These are phyloP conservation scores for Brettanomyces sp. DNA, from an alignment of 805 yeast genomes.

Conservation along the genomic window DNA sequence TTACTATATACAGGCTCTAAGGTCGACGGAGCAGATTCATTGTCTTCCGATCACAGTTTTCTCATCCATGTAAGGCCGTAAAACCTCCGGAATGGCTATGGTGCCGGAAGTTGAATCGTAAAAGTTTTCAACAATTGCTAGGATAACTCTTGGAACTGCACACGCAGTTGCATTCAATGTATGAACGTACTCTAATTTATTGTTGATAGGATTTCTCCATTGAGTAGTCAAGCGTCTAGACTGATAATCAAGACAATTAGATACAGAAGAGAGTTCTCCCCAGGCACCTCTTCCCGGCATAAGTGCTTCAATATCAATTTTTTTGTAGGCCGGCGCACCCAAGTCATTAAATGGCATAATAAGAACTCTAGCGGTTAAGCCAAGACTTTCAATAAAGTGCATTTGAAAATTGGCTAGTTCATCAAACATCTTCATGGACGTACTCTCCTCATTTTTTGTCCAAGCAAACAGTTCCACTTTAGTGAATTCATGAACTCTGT, in stretches of 20 bases:
- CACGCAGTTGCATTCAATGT: conserved; percentile 93
- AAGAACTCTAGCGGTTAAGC: conserved; percentile 70
- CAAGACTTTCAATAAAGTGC: conserved; percentile 53
- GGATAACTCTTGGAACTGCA: conserved; percentile 86
- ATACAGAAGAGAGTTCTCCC: conserved; percentile 89
- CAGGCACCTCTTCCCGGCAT: conserved; percentile 92
- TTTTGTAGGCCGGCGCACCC: conserved; percentile 88
- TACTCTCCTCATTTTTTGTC: conserved; percentile 30
- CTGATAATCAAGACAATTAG: conserved; percentile 90
- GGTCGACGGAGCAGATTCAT: not conserved
- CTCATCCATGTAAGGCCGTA: conserved; percentile 67
- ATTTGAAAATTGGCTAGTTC: conserved; percentile 56
- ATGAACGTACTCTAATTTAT: conserved; percentile 46
- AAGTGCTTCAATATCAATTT: conserved; percentile 93
- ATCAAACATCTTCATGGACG: conserved; percentile 44
- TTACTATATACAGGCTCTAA: not conserved
- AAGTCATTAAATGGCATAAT: conserved; percentile 86
- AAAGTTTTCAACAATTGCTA: conserved; percentile 82
- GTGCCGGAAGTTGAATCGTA: conserved; percentile 50
- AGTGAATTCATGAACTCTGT: conserved; percentile 92
- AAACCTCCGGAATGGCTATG: conserved; percentile 57
- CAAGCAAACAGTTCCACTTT: conserved; percentile 87
- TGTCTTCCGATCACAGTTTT: conserved; percentile 25
- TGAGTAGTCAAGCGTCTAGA: conserved; percentile 72
- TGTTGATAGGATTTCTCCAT: conserved; percentile 26